Conservation (phyloP, 257 asterid species). For the Solanum tacnaense region DNA sequence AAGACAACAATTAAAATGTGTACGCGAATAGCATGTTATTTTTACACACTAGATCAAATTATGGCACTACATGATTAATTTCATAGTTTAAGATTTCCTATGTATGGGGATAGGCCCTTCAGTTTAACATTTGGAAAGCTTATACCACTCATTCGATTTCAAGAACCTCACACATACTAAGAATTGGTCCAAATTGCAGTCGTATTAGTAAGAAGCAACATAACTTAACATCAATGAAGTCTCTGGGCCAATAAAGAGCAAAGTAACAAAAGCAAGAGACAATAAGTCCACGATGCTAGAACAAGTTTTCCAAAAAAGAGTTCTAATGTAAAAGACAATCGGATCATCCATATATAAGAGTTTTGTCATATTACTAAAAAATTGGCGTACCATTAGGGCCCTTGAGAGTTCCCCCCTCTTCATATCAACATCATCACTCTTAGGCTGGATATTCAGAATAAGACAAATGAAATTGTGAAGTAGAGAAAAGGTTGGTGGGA, state of each 20-base stretch:
- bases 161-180: neutral
- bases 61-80: neutral
- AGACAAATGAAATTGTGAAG: conserved; percentile 1
- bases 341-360: neutral
- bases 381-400: conserved; percentile 73
- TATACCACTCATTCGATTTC: neutral
- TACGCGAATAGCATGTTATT: neutral
- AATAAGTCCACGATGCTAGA: neutral
- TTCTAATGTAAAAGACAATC: neutral
- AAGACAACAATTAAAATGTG: neutral
- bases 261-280: neutral
- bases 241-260: neutral
- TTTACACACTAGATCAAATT: neutral
- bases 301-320: neutral
- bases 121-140: neutral
- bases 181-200: neutral
- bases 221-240: neutral
- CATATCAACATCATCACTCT: conserved; percentile 50
- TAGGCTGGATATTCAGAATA: conserved; percentile 37
- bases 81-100: neutral
- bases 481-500: neutral
- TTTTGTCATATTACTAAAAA: neutral
- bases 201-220: neutral
- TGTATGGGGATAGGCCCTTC: neutral
- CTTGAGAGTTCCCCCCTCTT: conserved; percentile 69